These are phyloP conservation scores for Colletotrichum sp. DNA, from an alignment of 2,329 filamentous ascomycete genomes.

Conservation along the genomic window DNA sequence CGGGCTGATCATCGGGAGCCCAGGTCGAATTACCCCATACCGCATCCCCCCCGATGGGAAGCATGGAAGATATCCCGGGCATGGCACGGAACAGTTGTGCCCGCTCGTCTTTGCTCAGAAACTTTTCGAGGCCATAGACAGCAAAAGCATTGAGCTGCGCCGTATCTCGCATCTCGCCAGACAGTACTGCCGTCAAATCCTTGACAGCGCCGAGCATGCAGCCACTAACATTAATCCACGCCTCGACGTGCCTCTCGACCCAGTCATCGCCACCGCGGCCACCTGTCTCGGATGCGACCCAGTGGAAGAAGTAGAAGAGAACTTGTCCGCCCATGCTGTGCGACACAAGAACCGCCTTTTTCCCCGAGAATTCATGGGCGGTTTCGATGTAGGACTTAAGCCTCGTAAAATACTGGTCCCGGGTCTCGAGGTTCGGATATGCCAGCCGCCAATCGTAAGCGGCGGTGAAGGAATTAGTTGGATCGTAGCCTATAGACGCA, in stretches of 20 bases:
- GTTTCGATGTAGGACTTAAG: slow-evolving; percentile 91
- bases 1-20: slow-evolving; percentile 85
- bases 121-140: slow-evolving; percentile 96
- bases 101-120: slow-evolving; percentile 87
- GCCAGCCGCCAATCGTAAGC: slow-evolving; percentile 92
- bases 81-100: slow-evolving; percentile 95
- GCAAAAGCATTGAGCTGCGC: slow-evolving; percentile 96
- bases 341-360: slow-evolving; percentile 85
- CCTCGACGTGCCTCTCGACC: slow-evolving; percentile 89
- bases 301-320: slow-evolving; percentile 77
- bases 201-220: slow-evolving; percentile 98
- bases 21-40: slow-evolving; percentile 92
- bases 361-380: slow-evolving; percentile 72
- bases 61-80: slow-evolving; percentile 96
- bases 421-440: slow-evolving; percentile 85
- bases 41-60: slow-evolving; percentile 89
- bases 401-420: slow-evolving; percentile 93
- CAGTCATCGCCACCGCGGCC: slow-evolving; percentile 84
- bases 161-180: slow-evolving; percentile 98
- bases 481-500: slow-evolving; percentile 94
- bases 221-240: slow-evolving; percentile 98
- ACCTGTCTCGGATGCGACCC: slow-evolving; percentile 79
- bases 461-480: slow-evolving; percentile 73
- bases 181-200: slow-evolving; percentile 86
- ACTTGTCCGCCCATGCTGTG: slow-evolving; percentile 99